Base-by-base conservation (phyloP, 805 yeast species). In the Aciculoconidium aculeatum region DNA sequence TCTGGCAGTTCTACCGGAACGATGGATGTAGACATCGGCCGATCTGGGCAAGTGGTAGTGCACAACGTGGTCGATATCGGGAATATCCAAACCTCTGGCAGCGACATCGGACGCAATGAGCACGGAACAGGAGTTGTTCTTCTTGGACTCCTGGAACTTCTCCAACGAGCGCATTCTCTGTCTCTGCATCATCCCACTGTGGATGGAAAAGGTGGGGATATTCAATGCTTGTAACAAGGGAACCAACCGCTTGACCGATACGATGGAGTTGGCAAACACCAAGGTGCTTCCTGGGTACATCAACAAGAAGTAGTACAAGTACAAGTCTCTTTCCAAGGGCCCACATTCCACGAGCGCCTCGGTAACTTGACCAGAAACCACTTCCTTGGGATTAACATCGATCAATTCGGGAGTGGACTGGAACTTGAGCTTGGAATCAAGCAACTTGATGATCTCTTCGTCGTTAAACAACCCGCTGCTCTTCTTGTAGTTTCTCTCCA, bases 1-100 rank as follows among this genome's bases (percentile, higher is more conserved):
- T 66, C 98, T 80, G 0, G 95, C 97, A n/a, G 98, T 92, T 71
- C 98, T 78, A 37, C 98, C 98, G 1, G 96, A 84, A 54, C 98
- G 72, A 58, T 92, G 98, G 43, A 92, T 79, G 50, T 92, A 92
- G 28, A 86, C 77, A 49, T 92, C 98, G 0, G 96, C 96, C 10
- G 94, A 70, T 39, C 97, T 70, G 7, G 98, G 97, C 38, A 92
- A 67, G 57, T 92, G 96, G 50, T 90, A 92, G 55, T 92, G 98
- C 12, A 90, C 83, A 27, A 92, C 97, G 55, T 92, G 97, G 44
- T 87, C 80, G 29, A 92, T 88, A 26, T 72, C 73, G 3, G 94
- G 81, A 31, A 92, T 86, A 66, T 92, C 98, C 36, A 92, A 69
- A 36, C 98, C 98, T 66, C 98, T 75, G 4, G 98, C 98, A 2